phyloP scores from a whole-genome alignment of 192 early-diverging fungal species.

The Lobulomyces angularis region DNA sequence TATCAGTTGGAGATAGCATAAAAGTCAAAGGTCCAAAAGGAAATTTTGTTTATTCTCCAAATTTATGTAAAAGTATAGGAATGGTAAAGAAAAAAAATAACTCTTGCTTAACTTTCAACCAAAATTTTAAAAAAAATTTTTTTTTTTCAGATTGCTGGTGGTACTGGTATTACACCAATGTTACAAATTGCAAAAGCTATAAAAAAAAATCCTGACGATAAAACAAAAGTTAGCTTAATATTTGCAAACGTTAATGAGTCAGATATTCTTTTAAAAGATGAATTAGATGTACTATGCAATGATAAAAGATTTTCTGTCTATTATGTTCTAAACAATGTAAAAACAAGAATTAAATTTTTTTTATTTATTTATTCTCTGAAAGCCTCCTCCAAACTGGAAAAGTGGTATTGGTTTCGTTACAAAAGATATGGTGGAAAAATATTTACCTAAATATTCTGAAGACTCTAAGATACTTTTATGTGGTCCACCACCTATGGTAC shows the following conservation, averaged over 20 bases:
- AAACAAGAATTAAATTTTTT: conserved; percentile 4
- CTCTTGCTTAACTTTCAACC: too few species aligned
- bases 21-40: conserved; percentile 82
- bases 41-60: conserved; percentile 70
- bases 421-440: conserved; percentile 63
- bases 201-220: conserved; percentile 72
- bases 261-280: conserved; percentile 74
- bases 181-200: conserved; percentile 83
- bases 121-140: too few species aligned
- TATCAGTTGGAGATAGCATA: conserved; percentile 62
- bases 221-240: conserved; percentile 73
- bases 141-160: conserved; percentile 74
- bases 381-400: conserved; percentile 62
- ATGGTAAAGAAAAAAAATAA: too few species aligned
- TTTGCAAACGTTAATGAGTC: conserved; percentile 84
- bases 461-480: conserved; percentile 83
- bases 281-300: conserved; percentile 63
- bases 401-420: conserved; percentile 79
- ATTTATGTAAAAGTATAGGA: conserved; percentile 63
- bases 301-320: conserved; percentile 61
- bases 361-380: conserved; percentile 20
- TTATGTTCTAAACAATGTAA: conserved; percentile 66
- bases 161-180: conserved; percentile 96
- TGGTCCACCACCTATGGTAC: conserved; percentile 74
- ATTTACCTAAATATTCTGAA: conserved; percentile 56